Evolutionary conservation across 768 basidiomycete genomes (phyloP), one percentile per base, ranked within the genome.

Genomic region (Termitomyces sp.): DNA sequence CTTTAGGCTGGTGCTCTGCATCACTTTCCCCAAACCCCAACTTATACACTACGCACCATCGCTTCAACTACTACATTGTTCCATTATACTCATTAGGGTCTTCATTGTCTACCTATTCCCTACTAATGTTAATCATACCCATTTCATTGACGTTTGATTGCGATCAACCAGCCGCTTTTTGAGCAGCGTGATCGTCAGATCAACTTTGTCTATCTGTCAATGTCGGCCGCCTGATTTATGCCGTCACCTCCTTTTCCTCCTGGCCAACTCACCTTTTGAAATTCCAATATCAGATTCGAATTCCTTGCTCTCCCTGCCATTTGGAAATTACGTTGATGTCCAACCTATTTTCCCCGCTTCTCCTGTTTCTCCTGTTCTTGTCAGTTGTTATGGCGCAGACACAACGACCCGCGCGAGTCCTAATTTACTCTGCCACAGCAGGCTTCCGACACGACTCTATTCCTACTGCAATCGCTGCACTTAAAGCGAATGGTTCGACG

Each of bases 361-460:
- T 28, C 6, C 36, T 52, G 18, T 24, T 38, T 36, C 50, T 38
- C 16, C 35, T 36, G 32, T 52, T n/a, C 10, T n/a, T 26, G 24
- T 38, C 35, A 38, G 14, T 38, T 52, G 44, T 50, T 3, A 58
- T 56, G 51, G 51, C 49, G 2, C 54, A 53, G 26, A 26, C 57
- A n/a, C 65, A 63, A 48, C 33, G 14, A 50, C 36, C 24, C 6
- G 72, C 77, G 7, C 72, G 72, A n/a, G 64, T 90, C 9, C 74
- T 88, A 35, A 79, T 85, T 18, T 88, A 84, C 62, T 82, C 86
- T 22, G 80, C 80, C 2, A 90, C 86, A 0, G 66, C 70, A 6
- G 80, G 77, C 5, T 92, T 80, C 68, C 75, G 87, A 58, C 90
- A 92, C 64, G 88, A 89, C 59, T 87, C 85, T 3, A 91, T 91